These are phyloP conservation scores for Ganoderma sp. DNA, from an alignment of 1,284 basidiomycete species.

Conservation along the genomic window DNA sequence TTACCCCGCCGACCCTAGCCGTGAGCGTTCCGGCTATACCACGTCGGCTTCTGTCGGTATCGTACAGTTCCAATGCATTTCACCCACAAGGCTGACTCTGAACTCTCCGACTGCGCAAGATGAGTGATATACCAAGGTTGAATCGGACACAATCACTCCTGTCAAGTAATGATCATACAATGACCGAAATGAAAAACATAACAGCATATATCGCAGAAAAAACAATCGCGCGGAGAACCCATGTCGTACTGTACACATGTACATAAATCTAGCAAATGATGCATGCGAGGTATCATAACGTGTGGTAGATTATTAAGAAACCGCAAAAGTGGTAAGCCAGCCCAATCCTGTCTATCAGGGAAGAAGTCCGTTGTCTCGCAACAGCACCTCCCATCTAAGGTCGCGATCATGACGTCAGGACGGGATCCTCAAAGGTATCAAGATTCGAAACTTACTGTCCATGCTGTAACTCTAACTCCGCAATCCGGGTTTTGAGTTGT, in stretches of 20 bases:
- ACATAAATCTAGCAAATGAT: constrained; percentile 17
- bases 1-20: constrained; percentile 2
- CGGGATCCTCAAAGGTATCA: constrained; percentile 6
- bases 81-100: not conserved
- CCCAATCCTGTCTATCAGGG: constrained; percentile 33
- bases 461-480: constrained; percentile 74
- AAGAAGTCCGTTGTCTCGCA: constrained; percentile 65
- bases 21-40: constrained; percentile 2
- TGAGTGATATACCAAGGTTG: not conserved
- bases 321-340: not conserved
- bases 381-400: constrained; percentile 66
- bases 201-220: not conserved
- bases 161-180: not conserved
- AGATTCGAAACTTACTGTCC: constrained; percentile 68
- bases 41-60: not conserved
- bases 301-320: not conserved
- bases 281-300: constrained; percentile 3
- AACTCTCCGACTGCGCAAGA: not conserved
- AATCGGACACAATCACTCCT: not conserved
- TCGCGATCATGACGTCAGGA: constrained; percentile 7
- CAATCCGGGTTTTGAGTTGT: constrained; percentile 71
- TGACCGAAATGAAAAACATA: not conserved
- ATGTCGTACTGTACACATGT: constrained; percentile 10
- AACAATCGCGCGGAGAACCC: not conserved
- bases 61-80: not conserved